phyloP scores from a whole-genome alignment of 23 red algal genomes.

The Gracilariopsis chorda region DNA sequence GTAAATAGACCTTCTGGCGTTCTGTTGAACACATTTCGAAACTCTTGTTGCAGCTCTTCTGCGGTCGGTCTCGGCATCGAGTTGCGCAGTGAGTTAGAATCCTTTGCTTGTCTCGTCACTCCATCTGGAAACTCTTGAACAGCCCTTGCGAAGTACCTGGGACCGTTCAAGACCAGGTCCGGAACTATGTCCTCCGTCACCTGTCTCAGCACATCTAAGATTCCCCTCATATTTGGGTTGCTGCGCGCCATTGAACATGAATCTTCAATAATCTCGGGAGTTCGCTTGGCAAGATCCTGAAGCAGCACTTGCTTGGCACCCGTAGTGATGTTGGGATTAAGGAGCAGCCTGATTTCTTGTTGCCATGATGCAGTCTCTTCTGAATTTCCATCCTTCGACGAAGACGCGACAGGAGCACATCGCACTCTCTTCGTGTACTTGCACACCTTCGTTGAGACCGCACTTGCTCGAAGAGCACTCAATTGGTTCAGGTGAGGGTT shows the following conservation, averaged over 20 bases:
- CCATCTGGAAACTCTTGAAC: conserved; percentile 18
- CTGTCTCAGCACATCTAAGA: conserved; percentile 44
- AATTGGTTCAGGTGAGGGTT: no score
- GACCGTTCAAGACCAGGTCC: conserved; percentile 51
- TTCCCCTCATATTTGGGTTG: neutral
- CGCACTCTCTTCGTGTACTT: neutral
- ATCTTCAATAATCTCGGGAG: conserved; percentile 54
- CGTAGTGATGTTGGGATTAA: conserved; percentile 33
- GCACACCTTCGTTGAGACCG: neutral
- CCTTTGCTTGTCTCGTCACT: neutral
- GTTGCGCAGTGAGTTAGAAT: neutral
- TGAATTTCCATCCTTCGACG: neutral
- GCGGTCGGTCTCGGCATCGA: conserved; percentile 3
- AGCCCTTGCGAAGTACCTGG: conserved; percentile 25
- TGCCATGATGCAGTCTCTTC: conserved; percentile 49
- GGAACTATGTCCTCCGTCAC: conserved; percentile 53
- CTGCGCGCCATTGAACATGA: neutral
- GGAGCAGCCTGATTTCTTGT: conserved; percentile 42
- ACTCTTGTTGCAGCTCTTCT: conserved; percentile 31
- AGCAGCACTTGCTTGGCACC: conserved; percentile 36
- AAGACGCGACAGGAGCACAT: neutral
- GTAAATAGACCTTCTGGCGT: conserved; percentile 68
- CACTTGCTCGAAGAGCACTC: neutral
- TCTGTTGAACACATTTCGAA: conserved; percentile 43
- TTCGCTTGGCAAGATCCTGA: conserved; percentile 48